A percentile compares a stretch with the other conserved stretches of the same genome.
Conservation (phyloP, 2,329 filamentous ascomycete species). For the Ceratocystis destructans region DNA sequence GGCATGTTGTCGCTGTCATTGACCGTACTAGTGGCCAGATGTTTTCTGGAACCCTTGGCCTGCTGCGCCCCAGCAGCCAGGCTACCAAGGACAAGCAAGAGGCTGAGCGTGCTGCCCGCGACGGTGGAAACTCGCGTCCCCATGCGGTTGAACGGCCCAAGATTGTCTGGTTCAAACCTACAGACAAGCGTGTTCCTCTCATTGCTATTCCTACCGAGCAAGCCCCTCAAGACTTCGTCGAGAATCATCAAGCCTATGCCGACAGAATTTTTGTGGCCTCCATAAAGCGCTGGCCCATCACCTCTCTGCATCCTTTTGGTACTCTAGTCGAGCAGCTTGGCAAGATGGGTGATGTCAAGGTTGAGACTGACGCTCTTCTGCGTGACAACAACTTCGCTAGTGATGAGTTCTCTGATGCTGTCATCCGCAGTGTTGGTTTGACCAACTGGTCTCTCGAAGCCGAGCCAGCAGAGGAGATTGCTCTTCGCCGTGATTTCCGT, state of each 20-base stretch:
- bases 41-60: conserved; percentile 92
- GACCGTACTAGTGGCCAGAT: conserved; percentile 96
- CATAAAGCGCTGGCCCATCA: conserved; percentile 99
- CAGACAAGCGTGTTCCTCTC: conserved; percentile 92
- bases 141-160: conserved; percentile 85
- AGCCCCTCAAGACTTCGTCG: conserved; percentile 91
- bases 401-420: conserved; percentile 94
- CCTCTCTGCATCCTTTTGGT: conserved; percentile 95
- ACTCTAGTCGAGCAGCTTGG: conserved; percentile 94
- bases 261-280: conserved; percentile 97
- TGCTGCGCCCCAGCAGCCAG: conserved; percentile 91
- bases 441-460: conserved; percentile 81
- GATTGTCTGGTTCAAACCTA: conserved; percentile 99
- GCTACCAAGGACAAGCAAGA: conserved; percentile 99
- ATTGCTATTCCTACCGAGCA: conserved; percentile 98
- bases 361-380: conserved; percentile 92
- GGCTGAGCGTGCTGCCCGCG: conserved; percentile 81
- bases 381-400: conserved; percentile 98
- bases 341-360: conserved; percentile 92
- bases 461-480: conserved; percentile 62
- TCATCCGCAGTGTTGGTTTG: conserved; percentile 79
- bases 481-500: conserved; percentile 77
- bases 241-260: conserved; percentile 95
- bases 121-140: conserved; percentile 41
- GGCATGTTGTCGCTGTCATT: conserved; percentile 92